Base-by-base conservation (phyloP, 2,329 filamentous ascomycete genomes). In the Penicillium nordicum region DNA sequence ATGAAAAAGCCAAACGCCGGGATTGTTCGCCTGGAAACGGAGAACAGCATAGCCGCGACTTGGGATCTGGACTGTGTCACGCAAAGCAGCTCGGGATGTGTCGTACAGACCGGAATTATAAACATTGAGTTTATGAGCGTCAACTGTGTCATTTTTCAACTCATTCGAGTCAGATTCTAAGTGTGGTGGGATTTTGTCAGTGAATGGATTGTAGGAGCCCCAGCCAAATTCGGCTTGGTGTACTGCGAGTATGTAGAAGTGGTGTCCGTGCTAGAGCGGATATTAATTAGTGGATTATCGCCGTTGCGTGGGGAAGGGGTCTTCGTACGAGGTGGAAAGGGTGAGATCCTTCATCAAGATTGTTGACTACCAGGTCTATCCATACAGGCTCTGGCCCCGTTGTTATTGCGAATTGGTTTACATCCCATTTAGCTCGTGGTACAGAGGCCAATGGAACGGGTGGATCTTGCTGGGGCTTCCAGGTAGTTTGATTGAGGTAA, bases 21-120 rank as follows among this genome's bases (percentile, higher is more conserved):
- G 79, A 54, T 84, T 84, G 62, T 83, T 78, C 3, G 81, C 79
- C 14, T 70, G 69, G 70, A 85, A 85, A 2, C 83, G 75, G 4
- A 85, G 70, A 2, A 84, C 81, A 21, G 82, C 75, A 64, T 84
- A 78, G 2, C 81, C 80, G 23, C 82, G 77, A 5, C 82, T 81
- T 0, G 75, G 73, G 3, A 85, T 79, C 59, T 83, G 77, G 11
- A 84, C 67, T 0, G 78, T 82, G 59, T 85, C 83, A 43, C 83
- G 72, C 3, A 80, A 73, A 74, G 79, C 82, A 3, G 69, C 70
- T 4, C 55, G 62, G 12, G 67, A 61, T 14, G 68, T 58, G 38
- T 72, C 57, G 32, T 72, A 72, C 1, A 57, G 55, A 55, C 8
- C 71, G 74, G 36, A 73, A 74, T 5, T 66, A 50, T 74, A 70